These are phyloP conservation scores for Pleurotus eryngii DNA, from an alignment of 768 basidiomycete genomes.

Conservation along the genomic window DNA sequence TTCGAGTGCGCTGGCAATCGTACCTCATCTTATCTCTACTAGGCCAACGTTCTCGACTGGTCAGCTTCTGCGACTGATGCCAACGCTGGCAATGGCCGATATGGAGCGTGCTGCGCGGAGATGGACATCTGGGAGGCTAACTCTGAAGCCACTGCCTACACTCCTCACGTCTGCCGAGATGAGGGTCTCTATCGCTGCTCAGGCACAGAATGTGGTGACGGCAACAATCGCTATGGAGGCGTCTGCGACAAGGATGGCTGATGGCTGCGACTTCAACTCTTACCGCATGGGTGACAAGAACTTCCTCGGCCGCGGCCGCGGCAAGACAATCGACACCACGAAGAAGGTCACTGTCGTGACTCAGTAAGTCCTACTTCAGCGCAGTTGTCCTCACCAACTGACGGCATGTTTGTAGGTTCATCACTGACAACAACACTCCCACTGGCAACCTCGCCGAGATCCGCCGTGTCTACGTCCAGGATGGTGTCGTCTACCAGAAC, in stretches of 20 bases:
- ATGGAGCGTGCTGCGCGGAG: conserved; percentile 36
- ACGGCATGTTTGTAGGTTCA: conserved; percentile 16
- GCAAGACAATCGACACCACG: conserved; percentile 36
- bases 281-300: conserved; percentile 38
- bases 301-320: conserved; percentile 38
- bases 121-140: conserved; percentile 44
- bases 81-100: conserved; percentile 35
- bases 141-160: conserved; percentile 31
- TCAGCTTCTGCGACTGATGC: conserved; percentile 16
- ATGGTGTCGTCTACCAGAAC: conserved; percentile 37
- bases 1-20: not conserved
- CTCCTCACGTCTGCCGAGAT: conserved; percentile 38
- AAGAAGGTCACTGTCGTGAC: conserved; percentile 39
- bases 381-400: too few relatives aligned
- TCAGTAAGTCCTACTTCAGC: conserved; percentile 23
- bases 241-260: conserved; percentile 42
- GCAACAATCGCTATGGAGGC: conserved; percentile 26
- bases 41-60: conserved; percentile 42
- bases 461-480: conserved; percentile 19
- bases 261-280: conserved; percentile 48
- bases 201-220: conserved; percentile 25
- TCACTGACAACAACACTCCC: conserved; percentile 34
- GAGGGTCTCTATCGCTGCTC: conserved; percentile 32
- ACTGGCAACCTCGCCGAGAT: conserved; percentile 36
- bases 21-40: not conserved